Evolutionary conservation across 331 rosid species (phyloP), one percentile per base, ranked within the genome.

Genomic region (Spiraea crenata): DNA sequence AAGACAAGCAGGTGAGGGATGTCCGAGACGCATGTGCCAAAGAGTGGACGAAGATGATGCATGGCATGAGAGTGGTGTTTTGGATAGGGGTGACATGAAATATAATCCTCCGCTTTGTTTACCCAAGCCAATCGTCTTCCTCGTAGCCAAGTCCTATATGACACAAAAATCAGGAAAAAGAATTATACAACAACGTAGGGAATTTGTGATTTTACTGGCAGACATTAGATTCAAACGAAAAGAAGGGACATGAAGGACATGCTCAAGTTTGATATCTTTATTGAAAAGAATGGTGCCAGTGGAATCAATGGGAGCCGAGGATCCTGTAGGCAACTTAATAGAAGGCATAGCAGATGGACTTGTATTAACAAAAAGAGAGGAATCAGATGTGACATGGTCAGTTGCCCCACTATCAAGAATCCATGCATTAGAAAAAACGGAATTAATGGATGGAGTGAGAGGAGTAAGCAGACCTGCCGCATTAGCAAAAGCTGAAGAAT

Each of bases 151-250:
- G 4, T 70, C 74, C 56, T 70, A 20, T 3, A 69, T 4, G 12
- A 15, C 4, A 37, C 71, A 69, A 31, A n/a, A n/a, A 17, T 41
- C 15, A 14, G 38, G 44, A 41, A 57, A 14, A 1, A 70, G 44
- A 4, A 0, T 50, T 15, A 16, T 16, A 15, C 4, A 7, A 68
- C 11, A 25, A 9, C n/a, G 14, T 0, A 8, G 11, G 1, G 31
- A 51, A 9, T 15, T 4, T 9, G 19, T 38, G 15, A 15, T 0
- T 48, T 49, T 57, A 14, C 60, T 38, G 3, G 56, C 39, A 16
- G 73, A 68, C 7, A 68, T 13, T 5, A 68, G 35, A 38, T 69
- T 68, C n/a, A 50, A 35, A 10, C 38, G 31, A 11, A 67, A 69
- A 0, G 17, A 13, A 0, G 40, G 52, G 3, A 51, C 62, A 39